Evolutionary conservation across 345 rosid species (phyloP).

Genomic region (Boechera retrofracta): DNA sequence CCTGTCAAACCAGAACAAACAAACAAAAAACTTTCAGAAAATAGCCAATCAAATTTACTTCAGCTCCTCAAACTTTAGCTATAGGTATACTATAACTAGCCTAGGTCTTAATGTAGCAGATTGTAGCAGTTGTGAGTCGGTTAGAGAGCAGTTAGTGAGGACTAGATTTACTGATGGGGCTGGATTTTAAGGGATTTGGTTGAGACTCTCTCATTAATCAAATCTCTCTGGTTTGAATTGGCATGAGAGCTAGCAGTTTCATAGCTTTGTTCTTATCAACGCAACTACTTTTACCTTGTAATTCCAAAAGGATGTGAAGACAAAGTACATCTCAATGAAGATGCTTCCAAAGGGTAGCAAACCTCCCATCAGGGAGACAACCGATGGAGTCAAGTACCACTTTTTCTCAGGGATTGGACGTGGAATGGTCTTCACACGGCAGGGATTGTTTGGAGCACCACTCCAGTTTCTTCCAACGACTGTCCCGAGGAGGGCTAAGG

Average conservation of each 20-base stretch:
- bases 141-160: not conserved
- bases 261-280: not conserved
- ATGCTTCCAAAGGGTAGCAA: conserved; percentile 89
- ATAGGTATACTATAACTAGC: not conserved
- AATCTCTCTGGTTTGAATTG: not conserved
- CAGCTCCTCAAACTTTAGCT: conserved; percentile 7
- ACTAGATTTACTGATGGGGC: not conserved
- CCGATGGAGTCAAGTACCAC: conserved; percentile 93
- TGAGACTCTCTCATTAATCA: not conserved
- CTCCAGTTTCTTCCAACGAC: conserved; percentile 96
- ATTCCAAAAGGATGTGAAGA: conserved; percentile 97
- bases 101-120: not conserved
- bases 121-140: not conserved
- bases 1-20: conserved; percentile 51
- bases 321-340: conserved; percentile 96
- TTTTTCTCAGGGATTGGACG: conserved; percentile 96
- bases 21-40: not conserved
- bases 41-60: not conserved
- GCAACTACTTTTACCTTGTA: conserved; percentile 71
- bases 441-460: conserved; percentile 94
- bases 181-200: not conserved
- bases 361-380: conserved; percentile 95
- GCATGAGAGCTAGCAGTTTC: not conserved
- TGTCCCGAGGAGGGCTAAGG: conserved; percentile 92
- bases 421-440: conserved; percentile 96